Conservation (phyloP, 1,139 yeast species). For the Suhomyces terraborum region DNA sequence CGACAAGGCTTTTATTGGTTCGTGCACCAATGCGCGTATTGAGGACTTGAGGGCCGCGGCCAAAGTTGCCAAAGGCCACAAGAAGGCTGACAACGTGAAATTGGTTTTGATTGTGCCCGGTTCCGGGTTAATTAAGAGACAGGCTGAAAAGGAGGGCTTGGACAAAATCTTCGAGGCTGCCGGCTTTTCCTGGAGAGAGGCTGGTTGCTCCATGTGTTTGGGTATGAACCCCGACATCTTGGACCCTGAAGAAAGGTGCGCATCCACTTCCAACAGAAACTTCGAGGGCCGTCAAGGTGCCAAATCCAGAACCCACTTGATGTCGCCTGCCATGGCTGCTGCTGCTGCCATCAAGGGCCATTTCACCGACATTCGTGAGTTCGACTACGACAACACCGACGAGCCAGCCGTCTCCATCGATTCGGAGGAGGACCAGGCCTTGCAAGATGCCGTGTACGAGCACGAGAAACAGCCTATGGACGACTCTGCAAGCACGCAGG, state of each 20-base stretch:
- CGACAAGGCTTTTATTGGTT: constrained; percentile 96
- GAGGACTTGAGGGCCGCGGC: constrained; percentile 98
- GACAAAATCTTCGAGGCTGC: constrained; percentile 89
- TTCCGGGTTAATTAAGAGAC: constrained; percentile 87
- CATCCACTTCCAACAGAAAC: constrained; percentile 97
- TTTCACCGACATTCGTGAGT: constrained; percentile 86
- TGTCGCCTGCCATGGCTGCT: constrained; percentile 99
- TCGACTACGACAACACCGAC: constrained; percentile 59
- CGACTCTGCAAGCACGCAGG: constrained; percentile 35
- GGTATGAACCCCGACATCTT: constrained; percentile 99
- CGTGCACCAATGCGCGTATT: constrained; percentile 96
- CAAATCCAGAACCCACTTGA: constrained; percentile 89
- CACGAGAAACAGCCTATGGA: constrained; percentile 64
- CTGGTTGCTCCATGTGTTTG: constrained; percentile 98
- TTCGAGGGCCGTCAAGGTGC: constrained; percentile 99
- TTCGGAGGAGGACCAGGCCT: constrained; percentile 56
- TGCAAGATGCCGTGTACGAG: constrained; percentile 69
- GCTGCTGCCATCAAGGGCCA: constrained; percentile 95
- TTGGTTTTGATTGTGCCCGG: constrained; percentile 95
- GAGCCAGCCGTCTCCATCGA: constrained; percentile 63
- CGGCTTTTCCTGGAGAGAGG: constrained; percentile 98
- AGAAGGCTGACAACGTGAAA: constrained; percentile 78
- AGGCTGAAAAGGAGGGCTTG: constrained; percentile 93
- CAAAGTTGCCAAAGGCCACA: constrained; percentile 84
- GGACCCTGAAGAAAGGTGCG: constrained; percentile 94